A percentile compares a stretch with the other conserved stretches of the same genome.
Conservation (phyloP, 2,329 filamentous ascomycete genomes). For the Aspergillus sp. region DNA sequence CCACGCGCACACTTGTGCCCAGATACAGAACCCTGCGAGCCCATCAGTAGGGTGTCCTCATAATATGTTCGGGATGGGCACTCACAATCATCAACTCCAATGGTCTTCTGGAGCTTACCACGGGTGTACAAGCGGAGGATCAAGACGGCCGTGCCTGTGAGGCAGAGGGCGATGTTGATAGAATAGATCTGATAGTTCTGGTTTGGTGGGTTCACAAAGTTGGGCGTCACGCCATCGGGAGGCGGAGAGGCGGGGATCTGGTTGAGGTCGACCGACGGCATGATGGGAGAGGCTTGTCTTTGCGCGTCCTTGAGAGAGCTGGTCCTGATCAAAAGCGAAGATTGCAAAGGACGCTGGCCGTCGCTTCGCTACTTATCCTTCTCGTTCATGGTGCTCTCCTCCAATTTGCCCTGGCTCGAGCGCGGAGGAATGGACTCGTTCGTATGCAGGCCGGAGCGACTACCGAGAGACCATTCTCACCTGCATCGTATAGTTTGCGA, state of each 20-base stretch:
- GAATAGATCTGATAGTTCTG: conserved; percentile 16
- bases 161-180: conserved; percentile 16
- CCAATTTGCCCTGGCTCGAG: background rate
- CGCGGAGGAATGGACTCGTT: background rate
- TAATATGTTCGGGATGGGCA: background rate
- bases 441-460: background rate
- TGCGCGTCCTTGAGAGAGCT: background rate
- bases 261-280: conserved; percentile 13
- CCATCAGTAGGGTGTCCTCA: background rate
- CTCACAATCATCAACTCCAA: conserved; percentile 16
- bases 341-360: background rate
- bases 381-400: background rate
- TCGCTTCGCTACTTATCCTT: background rate
- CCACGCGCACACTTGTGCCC: conserved; percentile 18
- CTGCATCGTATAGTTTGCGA: background rate
- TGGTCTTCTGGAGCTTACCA: background rate
- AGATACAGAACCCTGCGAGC: conserved; percentile 9
- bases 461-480: background rate
- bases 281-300: background rate
- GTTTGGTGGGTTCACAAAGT: conserved; percentile 14
- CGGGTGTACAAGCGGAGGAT: conserved; percentile 17
- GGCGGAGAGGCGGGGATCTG: conserved; percentile 13
- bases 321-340: background rate
- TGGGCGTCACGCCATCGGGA: conserved; percentile 15
- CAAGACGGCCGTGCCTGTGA: conserved; percentile 9